These are phyloP conservation scores for Saturnispora bothae DNA, from an alignment of 805 yeast species.

Conservation along the genomic window DNA sequence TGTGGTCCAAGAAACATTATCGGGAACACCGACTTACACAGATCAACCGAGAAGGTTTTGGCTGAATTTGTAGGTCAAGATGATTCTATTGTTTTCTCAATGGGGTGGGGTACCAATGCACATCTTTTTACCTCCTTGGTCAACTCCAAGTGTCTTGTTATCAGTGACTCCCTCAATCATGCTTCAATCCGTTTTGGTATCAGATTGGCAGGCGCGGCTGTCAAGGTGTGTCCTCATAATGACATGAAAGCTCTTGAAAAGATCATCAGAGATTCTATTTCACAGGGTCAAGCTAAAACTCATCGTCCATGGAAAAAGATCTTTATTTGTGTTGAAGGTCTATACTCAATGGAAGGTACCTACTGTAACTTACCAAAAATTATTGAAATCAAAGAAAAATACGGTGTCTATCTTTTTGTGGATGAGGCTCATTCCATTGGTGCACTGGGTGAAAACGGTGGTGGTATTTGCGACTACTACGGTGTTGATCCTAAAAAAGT, in stretches of 20 bases:
- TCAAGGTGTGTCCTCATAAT: constrained; percentile 85
- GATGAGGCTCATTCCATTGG: constrained; percentile 99
- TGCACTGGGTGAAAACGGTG: constrained; percentile 92
- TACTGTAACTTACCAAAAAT: constrained; percentile 71
- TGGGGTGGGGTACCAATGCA: constrained; percentile 96
- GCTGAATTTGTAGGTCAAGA: constrained; percentile 89
- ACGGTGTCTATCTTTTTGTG: constrained; percentile 80
- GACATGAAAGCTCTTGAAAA: constrained; percentile 75
- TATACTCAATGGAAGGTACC: constrained; percentile 90
- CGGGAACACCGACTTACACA: constrained; percentile 72
- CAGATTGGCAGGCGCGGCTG: constrained; percentile 84
- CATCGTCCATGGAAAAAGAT: constrained; percentile 95
- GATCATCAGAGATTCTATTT: constrained; percentile 70
- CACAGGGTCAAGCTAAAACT: constrained; percentile 89
- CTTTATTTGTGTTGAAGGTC: constrained; percentile 80
- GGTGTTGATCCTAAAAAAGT: constrained; percentile 64
- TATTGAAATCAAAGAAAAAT: constrained; percentile 65
- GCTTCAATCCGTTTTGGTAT: constrained; percentile 94
- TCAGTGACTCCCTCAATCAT: constrained; percentile 91
- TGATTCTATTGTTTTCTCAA: constrained; percentile 74
- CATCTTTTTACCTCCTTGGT: constrained; percentile 73
- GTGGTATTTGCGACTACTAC: constrained; percentile 92
- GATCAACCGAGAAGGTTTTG: constrained; percentile 60
- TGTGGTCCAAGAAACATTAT: constrained; percentile 66
- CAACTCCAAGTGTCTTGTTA: constrained; percentile 80